A percentile compares a stretch with the other conserved stretches of the same genome.
Evolutionary conservation across 2,329 filamentous ascomycete species (phyloP).

Genomic region (Colletotrichum horii): DNA sequence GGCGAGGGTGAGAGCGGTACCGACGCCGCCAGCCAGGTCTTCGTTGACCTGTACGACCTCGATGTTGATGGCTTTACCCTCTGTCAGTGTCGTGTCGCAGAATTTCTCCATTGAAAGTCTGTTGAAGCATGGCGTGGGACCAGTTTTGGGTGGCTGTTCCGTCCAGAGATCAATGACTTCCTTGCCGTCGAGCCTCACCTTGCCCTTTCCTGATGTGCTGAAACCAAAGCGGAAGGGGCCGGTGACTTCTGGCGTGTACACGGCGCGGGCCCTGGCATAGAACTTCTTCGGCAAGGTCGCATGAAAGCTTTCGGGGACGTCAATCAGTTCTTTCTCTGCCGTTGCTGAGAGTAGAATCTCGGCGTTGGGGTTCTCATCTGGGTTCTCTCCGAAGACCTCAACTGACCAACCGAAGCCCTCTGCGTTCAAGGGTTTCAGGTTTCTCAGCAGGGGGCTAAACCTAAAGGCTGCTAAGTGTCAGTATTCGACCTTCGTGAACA

Average conservation of each 20-base stretch:
- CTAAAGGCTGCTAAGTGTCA: too few relatives aligned
- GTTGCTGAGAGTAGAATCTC: not conserved
- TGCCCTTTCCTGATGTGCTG: slow-evolving; percentile 27
- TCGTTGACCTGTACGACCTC: slow-evolving; percentile 21
- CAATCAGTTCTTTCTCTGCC: slow-evolving; percentile 19
- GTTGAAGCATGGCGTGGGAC: slow-evolving; percentile 22
- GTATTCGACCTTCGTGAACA: too few relatives aligned
- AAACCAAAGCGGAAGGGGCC: slow-evolving; percentile 16
- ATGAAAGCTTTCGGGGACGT: slow-evolving; percentile 20
- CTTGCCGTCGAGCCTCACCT: slow-evolving; percentile 28
- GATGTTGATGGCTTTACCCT: not conserved
- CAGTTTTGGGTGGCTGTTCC: slow-evolving; percentile 15
- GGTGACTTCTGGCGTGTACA: not conserved
- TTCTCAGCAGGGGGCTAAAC: slow-evolving; percentile 17
- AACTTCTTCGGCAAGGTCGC: slow-evolving; percentile 13
- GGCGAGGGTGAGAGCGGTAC: slow-evolving; percentile 25
- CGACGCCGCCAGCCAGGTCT: slow-evolving; percentile 25
- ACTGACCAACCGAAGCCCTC: slow-evolving; percentile 17
- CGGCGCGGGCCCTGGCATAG: slow-evolving; percentile 15
- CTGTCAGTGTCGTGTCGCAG: not conserved
- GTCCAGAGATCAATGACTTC: slow-evolving; percentile 29
- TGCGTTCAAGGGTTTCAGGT: not conserved
- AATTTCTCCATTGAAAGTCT: slow-evolving; percentile 22
- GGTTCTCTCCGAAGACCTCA: slow-evolving; percentile 17
- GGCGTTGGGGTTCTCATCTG: not conserved